These are phyloP conservation scores for Coleophoma eucalyptorum DNA, from an alignment of 2,329 filamentous ascomycete species.

Conservation along the genomic window DNA sequence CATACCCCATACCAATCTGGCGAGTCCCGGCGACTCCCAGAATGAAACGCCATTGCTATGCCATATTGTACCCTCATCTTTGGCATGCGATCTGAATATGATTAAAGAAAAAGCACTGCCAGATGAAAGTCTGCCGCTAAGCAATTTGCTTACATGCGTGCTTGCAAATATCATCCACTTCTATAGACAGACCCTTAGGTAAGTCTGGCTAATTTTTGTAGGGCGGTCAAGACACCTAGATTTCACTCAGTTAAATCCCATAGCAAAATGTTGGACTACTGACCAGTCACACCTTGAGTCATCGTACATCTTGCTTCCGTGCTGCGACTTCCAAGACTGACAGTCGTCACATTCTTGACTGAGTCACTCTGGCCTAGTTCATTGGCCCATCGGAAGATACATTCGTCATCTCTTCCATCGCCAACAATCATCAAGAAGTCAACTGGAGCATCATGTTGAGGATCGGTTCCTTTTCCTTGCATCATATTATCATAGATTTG, in stretches of 20 bases:
- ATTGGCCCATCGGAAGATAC: constrained; percentile 94
- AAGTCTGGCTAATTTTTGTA: constrained; percentile 35
- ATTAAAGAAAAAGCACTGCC: not conserved
- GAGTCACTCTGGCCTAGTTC: constrained; percentile 54
- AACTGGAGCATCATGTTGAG: constrained; percentile 35
- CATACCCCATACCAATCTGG: too few relatives aligned
- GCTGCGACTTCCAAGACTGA: constrained; percentile 81
- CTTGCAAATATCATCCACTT: not conserved
- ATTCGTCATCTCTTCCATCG: constrained; percentile 89
- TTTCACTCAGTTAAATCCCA: not conserved
- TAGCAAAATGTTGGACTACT: constrained; percentile 28
- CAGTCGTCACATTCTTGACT: constrained; percentile 72
- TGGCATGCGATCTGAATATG: not conserved
- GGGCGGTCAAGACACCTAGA: constrained; percentile 38
- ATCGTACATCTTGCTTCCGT: constrained; percentile 83
- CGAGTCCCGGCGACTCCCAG: too few relatives aligned
- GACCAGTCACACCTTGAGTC: constrained; percentile 89
- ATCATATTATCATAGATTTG: constrained; percentile 58
- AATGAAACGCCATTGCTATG: too few relatives aligned
- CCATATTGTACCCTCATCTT: too few relatives aligned
- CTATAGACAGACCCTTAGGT: constrained; percentile 2
- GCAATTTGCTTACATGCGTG: not conserved
- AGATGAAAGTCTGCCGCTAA: not conserved
- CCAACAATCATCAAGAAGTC: constrained; percentile 90
- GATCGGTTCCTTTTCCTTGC: constrained; percentile 24